Evolutionary conservation across 179 eudicot species (phyloP).

Genomic region (Spergularia azorica): DNA sequence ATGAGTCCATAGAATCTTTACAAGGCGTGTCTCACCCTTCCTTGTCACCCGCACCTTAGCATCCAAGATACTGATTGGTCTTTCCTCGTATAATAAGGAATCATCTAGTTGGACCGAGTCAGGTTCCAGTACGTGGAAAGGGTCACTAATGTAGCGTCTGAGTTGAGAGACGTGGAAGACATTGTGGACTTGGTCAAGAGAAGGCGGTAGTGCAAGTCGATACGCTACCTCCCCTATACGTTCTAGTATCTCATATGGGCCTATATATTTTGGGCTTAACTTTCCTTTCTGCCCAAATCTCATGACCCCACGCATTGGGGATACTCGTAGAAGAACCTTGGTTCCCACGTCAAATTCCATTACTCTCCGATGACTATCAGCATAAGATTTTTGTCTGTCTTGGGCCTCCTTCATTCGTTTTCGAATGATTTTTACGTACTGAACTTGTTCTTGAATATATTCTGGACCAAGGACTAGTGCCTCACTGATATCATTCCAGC

Average conservation of each 20-base stretch:
- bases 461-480: not conserved
- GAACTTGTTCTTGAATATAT: not conserved
- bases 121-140: not conserved
- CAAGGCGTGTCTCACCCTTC: too few species aligned
- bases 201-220: too few species aligned
- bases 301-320: not conserved
- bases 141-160: not conserved
- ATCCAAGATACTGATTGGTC: too few species aligned
- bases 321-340: not conserved
- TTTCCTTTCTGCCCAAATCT: not conserved
- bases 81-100: too few species aligned
- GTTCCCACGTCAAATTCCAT: not conserved
- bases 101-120: too few species aligned
- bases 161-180: not conserved
- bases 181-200: too few species aligned
- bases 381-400: not conserved
- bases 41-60: too few species aligned
- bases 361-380: not conserved
- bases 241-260: not conserved
- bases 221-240: constrained; percentile 1
- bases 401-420: not conserved
- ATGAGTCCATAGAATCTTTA: too few species aligned
- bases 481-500: not conserved
- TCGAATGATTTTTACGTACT: too few species aligned
- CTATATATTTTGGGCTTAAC: not conserved